Evolutionary conservation across 2,329 filamentous ascomycete genomes (phyloP), one percentile per base, ranked within the genome.

Genomic region (Verticillium nubilum): DNA sequence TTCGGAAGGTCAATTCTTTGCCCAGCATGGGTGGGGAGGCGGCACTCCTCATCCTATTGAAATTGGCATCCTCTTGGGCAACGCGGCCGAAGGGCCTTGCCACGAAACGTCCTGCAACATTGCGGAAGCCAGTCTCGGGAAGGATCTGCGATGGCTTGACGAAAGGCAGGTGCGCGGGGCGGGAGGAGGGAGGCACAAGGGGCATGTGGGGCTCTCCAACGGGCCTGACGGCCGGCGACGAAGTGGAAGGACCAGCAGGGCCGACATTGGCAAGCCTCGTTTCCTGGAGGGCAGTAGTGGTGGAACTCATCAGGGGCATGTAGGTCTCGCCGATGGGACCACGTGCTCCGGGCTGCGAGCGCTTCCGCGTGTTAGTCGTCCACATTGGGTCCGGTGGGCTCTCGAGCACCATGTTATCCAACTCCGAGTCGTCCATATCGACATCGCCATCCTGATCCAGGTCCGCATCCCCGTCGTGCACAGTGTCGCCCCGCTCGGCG

Each of bases 1-100:
- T 85, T 33, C 92, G 90, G 71, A 97, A 96, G 27, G 81, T 79
- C 58, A 98, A 83, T 65, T 96, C 90, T 60, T 80, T 77, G 59
- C 94, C 94, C 12, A 97, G 84, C 92, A 98, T 96, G 10, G 94
- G 94, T 47, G 94, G 94, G 61, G 86, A 86, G 67, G 81, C 78
- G 25, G 78, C 78, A 64, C 82, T 74, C 60, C 81, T 81, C 68
- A 80, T 76, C 67, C 77, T 76, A 60, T 76, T 72, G 61, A 78
- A 74, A 58, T 75, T 72, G 29, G 71, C 68, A 56, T 76, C 76
- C 52, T 76, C 72, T 23, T 28, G 71, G 29, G 76, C 71, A 59
- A 69, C 69, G 37, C 71, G 65, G 52, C 72, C 73, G 64, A 81
- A 80, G 6, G 78, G 78, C 56, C 77, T 73, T 58, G 74, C 75